Base-by-base conservation (phyloP, 345 rosid genomes). In the Brassica napus region DNA sequence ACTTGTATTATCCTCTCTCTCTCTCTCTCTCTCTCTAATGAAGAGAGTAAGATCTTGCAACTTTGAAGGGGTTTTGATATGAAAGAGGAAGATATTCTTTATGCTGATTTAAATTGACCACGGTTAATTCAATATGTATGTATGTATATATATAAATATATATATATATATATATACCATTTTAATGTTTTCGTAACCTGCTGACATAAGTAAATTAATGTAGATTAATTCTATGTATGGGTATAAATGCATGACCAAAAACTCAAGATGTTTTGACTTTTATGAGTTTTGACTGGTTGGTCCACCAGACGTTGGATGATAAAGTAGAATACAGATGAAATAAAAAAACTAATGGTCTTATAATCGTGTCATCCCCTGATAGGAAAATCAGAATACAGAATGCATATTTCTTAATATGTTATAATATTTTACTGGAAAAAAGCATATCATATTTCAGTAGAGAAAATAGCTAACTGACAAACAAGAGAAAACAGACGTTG, bases 201-300 rank as follows among this genome's bases (percentile, higher is more conserved):
- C 67, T 72, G 62, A 60, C 42, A 30, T 52, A 65, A 65, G 12
- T 71, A 14, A 47, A 59, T 42, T 12, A 55, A 55, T 72, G 18
- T 65, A 60, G 8, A 23, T 14, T n/a, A 37, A 12, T 65, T 78
- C 15, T 58, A 72, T 71, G 58, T 28, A 71, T 63, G 24, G 26
- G 30, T 62, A 35, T 71, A 23, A 64, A 71, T 65, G 65, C 60
- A 77, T 65, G 72, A 71, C 72, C 23, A 71, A 64, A 78, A 71
- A 54, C 60, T 62, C 11, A 71, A 1, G 24, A 64, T 35, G 47
- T 18, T 11, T 66, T 79, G 73, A 66, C 77, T 66, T 78, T 78
- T 6, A 18, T 31, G 60, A 30, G 74, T 74, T 84, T 86, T 88
- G 98, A 92, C 94, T 89, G 98, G 94, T 90, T 81, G 98, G 86